Evolutionary conservation across 2,329 filamentous ascomycete genomes (phyloP), one percentile per base, ranked within the genome.

Genomic region (Leptodontidium sp.): DNA sequence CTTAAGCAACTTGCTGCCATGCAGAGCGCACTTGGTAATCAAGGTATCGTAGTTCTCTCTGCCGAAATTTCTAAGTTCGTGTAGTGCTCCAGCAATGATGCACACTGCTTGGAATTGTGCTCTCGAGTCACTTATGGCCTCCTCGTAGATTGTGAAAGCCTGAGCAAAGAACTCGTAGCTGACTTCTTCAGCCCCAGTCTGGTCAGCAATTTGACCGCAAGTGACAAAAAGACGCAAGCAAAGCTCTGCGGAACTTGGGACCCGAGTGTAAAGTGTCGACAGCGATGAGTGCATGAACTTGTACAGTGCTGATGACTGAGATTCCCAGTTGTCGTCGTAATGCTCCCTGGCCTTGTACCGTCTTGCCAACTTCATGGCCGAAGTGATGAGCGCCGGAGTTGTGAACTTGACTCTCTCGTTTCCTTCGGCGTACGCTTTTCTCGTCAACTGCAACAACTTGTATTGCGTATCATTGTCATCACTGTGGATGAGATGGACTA

Each of bases 21-120:
- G 97, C 74, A 98, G 87, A 2, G 97, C 95, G 74, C 94, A 97
- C 82, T 99, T 99, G 11, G 96, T 99, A 78, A 99, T 99, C 43
- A 99, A 85, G 0, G 96, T 99, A 80, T 99, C 97, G 81, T 98
- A 99, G 78, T 98, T 99, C 81, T 99, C 96, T 79, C 95, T 94
- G 71, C 93, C 91, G 79, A 99, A 99, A 77, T 95, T 91, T 68
- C 95, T 87, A 14, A 93, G 95, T 72, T 93, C 91, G 78, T 98
- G 94, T 67, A 99, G 84, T 5, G 93, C 93, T 67, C 92, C 93
- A 2, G 95, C 93, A 76, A 99, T 94, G 49, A 98, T 91, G 75
- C 94, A 98, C 0, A 99, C 96, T 0, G 96, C 95, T 82, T 99
- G 96, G 84, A 98, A 99, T 79, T 99, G 96, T 15, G 94, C 95